Evolutionary conservation across 1,284 basidiomycete genomes (phyloP), one percentile per base, ranked within the genome.

Genomic region (Leccinum fuscescens): DNA sequence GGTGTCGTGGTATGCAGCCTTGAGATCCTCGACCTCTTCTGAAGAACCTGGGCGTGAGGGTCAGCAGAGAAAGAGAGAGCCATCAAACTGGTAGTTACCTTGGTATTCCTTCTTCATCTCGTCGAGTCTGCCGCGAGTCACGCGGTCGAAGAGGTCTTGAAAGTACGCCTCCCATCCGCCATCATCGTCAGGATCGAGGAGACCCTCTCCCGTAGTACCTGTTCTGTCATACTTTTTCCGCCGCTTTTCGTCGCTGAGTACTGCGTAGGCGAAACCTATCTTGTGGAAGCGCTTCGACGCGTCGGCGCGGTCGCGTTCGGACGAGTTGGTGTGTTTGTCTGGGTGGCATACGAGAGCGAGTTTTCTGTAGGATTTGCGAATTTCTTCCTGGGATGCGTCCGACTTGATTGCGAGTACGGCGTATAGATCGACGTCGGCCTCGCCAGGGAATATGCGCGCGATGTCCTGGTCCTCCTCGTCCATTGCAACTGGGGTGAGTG

Each of bases 161-260:
- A 97, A 98, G 77, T 98, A 98, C 15, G 89, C 84, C 66, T 94
- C 92, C 95, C 95, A 98, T 4, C 93, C 93, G 61, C 70, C 71
- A 14, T 86, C 90, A 65, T 92, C 92, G 5, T 85, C 92, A n/a
- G 82, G 82, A 15, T 78, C 84, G 54, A 89, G 70, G 54, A 88
- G 81, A 11, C 83, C 83, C 69, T 96, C 93, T 66, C 89, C 86
- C 4, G 94, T 96, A 65, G 83, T 84, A 12, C 95, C 95, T 1
- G 91, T 94, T 58, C 78, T 78, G 68, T 96, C 93, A 69, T 96
- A 96, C 69, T 86, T 79, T 68, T 84, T 80, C 67, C 88, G 83
- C 65, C 88, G 78, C 70, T 84, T 86, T 63, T 87, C 87, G 66
- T 98, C 94, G 54, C 86, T 83, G 33, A 97, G 80, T 0, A 98